Base-by-base conservation (phyloP, 352 stramenopile species). In the Phytopythium ostracodes region DNA sequence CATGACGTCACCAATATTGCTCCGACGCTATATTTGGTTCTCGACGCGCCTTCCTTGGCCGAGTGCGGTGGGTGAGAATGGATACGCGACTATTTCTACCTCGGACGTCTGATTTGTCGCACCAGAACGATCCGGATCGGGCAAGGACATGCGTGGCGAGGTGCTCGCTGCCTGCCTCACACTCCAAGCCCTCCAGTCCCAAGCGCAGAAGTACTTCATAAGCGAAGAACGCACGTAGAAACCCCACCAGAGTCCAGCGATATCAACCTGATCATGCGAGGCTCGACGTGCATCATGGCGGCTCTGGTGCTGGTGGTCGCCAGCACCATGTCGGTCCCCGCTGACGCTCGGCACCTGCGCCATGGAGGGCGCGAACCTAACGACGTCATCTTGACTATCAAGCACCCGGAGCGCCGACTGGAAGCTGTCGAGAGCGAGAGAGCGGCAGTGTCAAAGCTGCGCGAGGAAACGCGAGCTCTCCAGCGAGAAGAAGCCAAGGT, bases 51-150 rank as follows among this genome's bases (percentile, higher is more conserved):
- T 51, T 51, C 44, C 11, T 27, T 22, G 22, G 20, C 43, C 20
- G 2, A 27, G n/a, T 7, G 29, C 29, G 7, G 29, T 7, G 33
- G 1, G 33, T 38, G 24, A 51, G 44, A 51, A 27, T 18, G 44
- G 44, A 51, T 51, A 18, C 44, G 44, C 44, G 46, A 24, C 47
- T 54, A 54, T 54, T 54, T 54, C 25, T 36, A 27, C 47, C 17
- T 54, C 47, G 1, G 24, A 12, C 14, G 22, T 1, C 0, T 33
- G 44, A 29, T 31, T 10, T 29, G 24, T 31, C 46, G 14, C 46
- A 52, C 29, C 46, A 33, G 46, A 33, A 33, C 46, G n/a, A 31
- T 31, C 44, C 22, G 22, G 18, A 17, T 5, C 20, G 7, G 42
- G 14, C 42, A 6, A 49, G 20, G 42, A 49, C 25, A 20, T 4